phyloP scores from a whole-genome alignment of 2,329 filamentous ascomycete genomes.

The Ambrosiella cleistominuta region DNA sequence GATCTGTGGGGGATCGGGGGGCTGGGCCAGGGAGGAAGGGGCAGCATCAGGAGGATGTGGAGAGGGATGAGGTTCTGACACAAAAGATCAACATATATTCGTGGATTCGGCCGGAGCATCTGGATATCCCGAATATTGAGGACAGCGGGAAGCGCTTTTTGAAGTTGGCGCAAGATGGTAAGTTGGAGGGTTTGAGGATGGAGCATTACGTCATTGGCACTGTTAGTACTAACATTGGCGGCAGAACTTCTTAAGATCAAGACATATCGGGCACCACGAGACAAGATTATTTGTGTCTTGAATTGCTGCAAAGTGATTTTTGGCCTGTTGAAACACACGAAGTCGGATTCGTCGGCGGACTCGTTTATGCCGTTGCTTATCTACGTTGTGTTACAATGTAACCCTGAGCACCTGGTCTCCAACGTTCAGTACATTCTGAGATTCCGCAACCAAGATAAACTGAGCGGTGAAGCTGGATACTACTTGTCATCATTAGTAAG shows the following conservation, averaged over 20 bases:
- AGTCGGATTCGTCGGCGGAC: constrained; percentile 87
- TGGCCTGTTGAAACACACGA: constrained; percentile 77
- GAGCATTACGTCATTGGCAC: not conserved
- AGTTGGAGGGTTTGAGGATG: constrained; percentile 12
- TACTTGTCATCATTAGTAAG: constrained; percentile 82
- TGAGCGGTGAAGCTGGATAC: constrained; percentile 93
- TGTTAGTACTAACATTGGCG: constrained; percentile 12
- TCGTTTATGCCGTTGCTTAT: constrained; percentile 91
- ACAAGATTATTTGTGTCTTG: constrained; percentile 95
- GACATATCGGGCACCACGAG: constrained; percentile 85
- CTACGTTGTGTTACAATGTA: constrained; percentile 85
- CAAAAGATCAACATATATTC: constrained; percentile 96
- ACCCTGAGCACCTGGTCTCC: constrained; percentile 86
- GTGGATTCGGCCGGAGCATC: constrained; percentile 82
- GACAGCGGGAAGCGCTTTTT: constrained; percentile 81
- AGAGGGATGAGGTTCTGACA: constrained; percentile 83
- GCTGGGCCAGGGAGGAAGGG: constrained; percentile 72
- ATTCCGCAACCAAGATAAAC: constrained; percentile 93
- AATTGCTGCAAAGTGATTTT: constrained; percentile 99
- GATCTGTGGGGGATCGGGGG: constrained; percentile 47
- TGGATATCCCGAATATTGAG: constrained; percentile 74
- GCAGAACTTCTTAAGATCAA: constrained; percentile 87
- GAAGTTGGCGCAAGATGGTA: constrained; percentile 71
- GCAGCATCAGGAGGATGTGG: constrained; percentile 95
- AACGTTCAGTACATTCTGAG: constrained; percentile 97